Conservation (phyloP, 768 basidiomycete species). For the Leucogyrophana mollusca region DNA sequence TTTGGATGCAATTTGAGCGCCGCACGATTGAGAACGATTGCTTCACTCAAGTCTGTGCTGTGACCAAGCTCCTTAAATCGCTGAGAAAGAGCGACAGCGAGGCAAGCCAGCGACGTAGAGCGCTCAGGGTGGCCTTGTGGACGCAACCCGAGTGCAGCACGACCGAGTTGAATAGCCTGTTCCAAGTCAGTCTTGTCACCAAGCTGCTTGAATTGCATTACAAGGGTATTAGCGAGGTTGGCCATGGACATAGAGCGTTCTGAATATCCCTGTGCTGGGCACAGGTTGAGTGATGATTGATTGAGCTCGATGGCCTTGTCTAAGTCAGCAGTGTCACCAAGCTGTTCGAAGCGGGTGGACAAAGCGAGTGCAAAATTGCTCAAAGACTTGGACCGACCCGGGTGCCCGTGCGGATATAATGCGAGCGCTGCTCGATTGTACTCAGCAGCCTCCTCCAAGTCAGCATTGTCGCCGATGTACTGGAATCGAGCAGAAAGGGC, state of each 20-base stretch:
- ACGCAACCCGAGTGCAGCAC: neutral
- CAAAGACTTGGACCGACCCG: conserved; percentile 10
- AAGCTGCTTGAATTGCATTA: neutral
- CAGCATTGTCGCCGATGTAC: conserved; percentile 4
- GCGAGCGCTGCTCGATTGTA: conserved; percentile 12
- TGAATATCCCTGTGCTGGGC: too few relatives aligned
- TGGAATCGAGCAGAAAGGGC: conserved; percentile 10
- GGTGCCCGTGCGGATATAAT: conserved; percentile 13
- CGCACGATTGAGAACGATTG: neutral
- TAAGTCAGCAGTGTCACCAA: neutral
- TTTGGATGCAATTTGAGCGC: neutral
- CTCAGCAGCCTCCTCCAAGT: conserved; percentile 20
- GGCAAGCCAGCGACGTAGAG: too few relatives aligned
- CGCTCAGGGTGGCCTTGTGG: conserved; percentile 2
- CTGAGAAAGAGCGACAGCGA: neutral
- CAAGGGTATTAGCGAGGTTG: neutral
- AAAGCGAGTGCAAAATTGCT: too few relatives aligned
- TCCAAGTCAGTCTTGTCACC: neutral
- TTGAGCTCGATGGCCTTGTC: conserved; percentile 1
- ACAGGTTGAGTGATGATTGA: too few relatives aligned
- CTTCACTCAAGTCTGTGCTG: neutral
- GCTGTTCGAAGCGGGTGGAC: too few relatives aligned
- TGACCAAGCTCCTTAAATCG: neutral
- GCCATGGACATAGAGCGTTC: too few relatives aligned
- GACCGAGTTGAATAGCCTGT: neutral